A percentile compares a stretch with the other conserved stretches of the same genome.
Conservation (phyloP, 306 rosid genomes). For the Adenanthera pavonina region DNA sequence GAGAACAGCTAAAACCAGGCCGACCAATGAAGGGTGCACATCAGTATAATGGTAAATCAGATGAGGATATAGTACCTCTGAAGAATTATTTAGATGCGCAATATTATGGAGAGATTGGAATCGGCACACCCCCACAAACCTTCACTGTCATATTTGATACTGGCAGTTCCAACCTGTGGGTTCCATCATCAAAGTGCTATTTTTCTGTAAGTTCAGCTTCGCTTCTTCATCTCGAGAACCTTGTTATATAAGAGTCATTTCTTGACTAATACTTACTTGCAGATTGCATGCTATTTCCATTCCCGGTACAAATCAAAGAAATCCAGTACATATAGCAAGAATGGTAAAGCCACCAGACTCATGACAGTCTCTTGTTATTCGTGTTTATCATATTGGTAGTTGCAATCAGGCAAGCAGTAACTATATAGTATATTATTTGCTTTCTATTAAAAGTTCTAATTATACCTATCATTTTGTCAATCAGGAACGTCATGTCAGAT, state of each 20-base stretch:
- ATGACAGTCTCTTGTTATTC: not conserved
- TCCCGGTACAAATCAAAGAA: constrained; percentile 3
- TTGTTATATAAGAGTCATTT: not conserved
- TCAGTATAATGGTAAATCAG: constrained; percentile 33
- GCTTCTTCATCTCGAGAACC: not conserved
- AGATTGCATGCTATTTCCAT: constrained; percentile 3
- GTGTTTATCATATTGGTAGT: constrained; percentile 25
- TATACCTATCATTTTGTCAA: constrained; percentile 36
- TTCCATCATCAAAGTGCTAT: constrained; percentile 13
- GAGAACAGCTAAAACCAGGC: constrained; percentile 43
- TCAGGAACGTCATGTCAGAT: constrained; percentile 77
- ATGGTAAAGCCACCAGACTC: constrained; percentile 49
- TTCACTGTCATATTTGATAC: constrained; percentile 83
- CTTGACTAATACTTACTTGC: not conserved
- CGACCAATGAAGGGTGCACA: constrained; percentile 40
- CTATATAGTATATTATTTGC: not conserved
- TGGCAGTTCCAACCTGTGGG: constrained; percentile 6
- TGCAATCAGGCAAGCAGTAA: not conserved
- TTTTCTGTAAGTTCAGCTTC: constrained; percentile 12
- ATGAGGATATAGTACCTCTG: constrained; percentile 62
- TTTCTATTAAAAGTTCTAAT: constrained; percentile 3
- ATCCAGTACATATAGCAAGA: constrained; percentile 8
- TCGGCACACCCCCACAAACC: constrained; percentile 86
- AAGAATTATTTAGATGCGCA: constrained; percentile 85
- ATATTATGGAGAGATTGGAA: constrained; percentile 86